Percentiles rank a stretch among this genome's conserved stretches.
Conservation (phyloP, 305 asterid species). For the Fraxinus angustifolia region DNA sequence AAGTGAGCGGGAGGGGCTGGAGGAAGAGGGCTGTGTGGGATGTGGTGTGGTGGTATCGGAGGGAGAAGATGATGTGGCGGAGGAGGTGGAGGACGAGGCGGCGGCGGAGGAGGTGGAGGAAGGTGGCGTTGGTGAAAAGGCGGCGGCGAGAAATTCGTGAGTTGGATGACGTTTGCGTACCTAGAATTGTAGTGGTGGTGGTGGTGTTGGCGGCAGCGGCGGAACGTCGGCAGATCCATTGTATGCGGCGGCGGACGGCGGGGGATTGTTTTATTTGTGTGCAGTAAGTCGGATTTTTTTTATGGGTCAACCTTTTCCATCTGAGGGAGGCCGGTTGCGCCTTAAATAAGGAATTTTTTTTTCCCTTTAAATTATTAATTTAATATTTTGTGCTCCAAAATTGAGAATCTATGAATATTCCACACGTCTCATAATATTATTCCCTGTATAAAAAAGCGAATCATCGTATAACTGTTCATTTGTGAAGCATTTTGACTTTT, state of each 20-base stretch:
- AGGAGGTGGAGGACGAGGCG: constrained; percentile 13
- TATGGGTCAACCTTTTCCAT: neutral
- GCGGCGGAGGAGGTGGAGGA: constrained; percentile 34
- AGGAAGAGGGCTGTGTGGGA: constrained; percentile 17
- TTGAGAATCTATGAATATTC: neutral
- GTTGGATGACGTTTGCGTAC: constrained; percentile 34
- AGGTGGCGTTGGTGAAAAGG: constrained; percentile 25
- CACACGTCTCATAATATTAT: neutral
- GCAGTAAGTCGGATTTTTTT: neutral
- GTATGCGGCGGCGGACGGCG: constrained; percentile 7
- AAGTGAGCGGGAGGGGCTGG: constrained; percentile 20
- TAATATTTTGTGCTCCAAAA: neutral
- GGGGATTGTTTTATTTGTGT: constrained; percentile 1
- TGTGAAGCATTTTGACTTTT: too few relatives aligned
- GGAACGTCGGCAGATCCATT: constrained; percentile 47
- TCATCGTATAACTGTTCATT: too few relatives aligned
- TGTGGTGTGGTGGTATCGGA: constrained; percentile 17
- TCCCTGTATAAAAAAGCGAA: too few relatives aligned
- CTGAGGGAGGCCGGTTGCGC: neutral
- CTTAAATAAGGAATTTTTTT: neutral
- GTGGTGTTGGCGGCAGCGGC: constrained; percentile 28
- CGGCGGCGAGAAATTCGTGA: constrained; percentile 31
- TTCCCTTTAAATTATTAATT: neutral
- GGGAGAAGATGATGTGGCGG: constrained; percentile 25
- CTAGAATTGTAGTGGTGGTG: constrained; percentile 32